Conservation (phyloP, 1,284 basidiomycete genomes). For the Melampsora abietis-canadensis region DNA sequence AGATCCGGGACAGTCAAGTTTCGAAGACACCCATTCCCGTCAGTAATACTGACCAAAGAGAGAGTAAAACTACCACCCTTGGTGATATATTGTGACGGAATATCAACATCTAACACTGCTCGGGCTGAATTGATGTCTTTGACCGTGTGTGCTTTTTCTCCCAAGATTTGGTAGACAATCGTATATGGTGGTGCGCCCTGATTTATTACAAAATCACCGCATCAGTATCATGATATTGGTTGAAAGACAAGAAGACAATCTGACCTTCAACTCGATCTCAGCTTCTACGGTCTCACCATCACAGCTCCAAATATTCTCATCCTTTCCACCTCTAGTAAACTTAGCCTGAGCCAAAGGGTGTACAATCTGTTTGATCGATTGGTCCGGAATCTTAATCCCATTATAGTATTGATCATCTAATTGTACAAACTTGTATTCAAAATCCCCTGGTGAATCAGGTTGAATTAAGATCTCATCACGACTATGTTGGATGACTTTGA, state of each 20-base stretch:
- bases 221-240: constrained; percentile 3
- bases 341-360: constrained; percentile 39
- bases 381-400: constrained; percentile 52
- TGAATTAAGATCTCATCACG: constrained; percentile 80
- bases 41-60: constrained; percentile 64
- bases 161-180: constrained; percentile 35
- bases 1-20: constrained; percentile 72
- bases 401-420: constrained; percentile 82
- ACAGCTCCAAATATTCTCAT: constrained; percentile 38
- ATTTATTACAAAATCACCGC: neutral
- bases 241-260: neutral
- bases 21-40: constrained; percentile 81
- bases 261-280: constrained; percentile 32
- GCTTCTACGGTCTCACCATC: constrained; percentile 37
- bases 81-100: constrained; percentile 34
- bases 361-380: constrained; percentile 34
- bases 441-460: constrained; percentile 82
- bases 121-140: constrained; percentile 22
- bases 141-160: constrained; percentile 27
- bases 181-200: constrained; percentile 43
- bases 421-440: constrained; percentile 75
- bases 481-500: constrained; percentile 63
- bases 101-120: constrained; percentile 29
- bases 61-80: constrained; percentile 34
- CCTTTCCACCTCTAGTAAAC: constrained; percentile 27